Evolutionary conservation across 768 basidiomycete genomes (phyloP).

Genomic region (Amanita subjunquillea): DNA sequence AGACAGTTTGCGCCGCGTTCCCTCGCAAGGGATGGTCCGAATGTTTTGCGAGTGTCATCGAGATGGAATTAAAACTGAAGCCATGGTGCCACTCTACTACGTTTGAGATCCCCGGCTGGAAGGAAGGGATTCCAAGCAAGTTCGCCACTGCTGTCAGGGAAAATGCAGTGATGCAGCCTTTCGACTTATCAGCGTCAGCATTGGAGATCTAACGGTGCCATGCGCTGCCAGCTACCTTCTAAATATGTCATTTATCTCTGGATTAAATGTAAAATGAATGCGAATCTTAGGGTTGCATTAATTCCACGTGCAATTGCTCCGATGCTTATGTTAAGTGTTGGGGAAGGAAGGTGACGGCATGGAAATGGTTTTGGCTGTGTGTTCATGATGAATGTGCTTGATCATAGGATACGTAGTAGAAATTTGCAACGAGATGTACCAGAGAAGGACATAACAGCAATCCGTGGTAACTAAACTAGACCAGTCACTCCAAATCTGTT

Average conservation of each 20-base stretch:
- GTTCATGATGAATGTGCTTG: not conserved
- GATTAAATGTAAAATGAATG: not conserved
- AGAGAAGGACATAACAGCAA: too few relatives aligned
- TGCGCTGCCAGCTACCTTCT: not conserved
- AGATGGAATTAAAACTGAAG: conserved; percentile 33
- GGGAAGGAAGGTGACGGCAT: not conserved
- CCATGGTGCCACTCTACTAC: conserved; percentile 41
- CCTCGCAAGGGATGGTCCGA: conserved; percentile 37
- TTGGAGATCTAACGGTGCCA: not conserved
- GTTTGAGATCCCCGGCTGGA: conserved; percentile 37
- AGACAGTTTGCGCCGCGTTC: conserved; percentile 27
- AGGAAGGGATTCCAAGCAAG: conserved; percentile 29
- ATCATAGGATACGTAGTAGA: not conserved
- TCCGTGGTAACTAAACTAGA: too few relatives aligned
- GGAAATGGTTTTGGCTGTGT: not conserved
- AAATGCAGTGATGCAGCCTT: conserved; percentile 31
- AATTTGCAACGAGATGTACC: not conserved
- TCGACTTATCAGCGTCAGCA: conserved; percentile 12
- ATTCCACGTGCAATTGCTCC: not conserved
- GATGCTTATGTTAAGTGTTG: not conserved
- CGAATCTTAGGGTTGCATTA: not conserved
- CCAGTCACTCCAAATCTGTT: too few relatives aligned
- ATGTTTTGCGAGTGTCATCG: conserved; percentile 30
- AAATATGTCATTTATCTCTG: not conserved
- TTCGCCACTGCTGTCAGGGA: conserved; percentile 37